Base-by-base conservation (phyloP, 2,329 filamentous ascomycete species). In the Emergomyces orientalis region DNA sequence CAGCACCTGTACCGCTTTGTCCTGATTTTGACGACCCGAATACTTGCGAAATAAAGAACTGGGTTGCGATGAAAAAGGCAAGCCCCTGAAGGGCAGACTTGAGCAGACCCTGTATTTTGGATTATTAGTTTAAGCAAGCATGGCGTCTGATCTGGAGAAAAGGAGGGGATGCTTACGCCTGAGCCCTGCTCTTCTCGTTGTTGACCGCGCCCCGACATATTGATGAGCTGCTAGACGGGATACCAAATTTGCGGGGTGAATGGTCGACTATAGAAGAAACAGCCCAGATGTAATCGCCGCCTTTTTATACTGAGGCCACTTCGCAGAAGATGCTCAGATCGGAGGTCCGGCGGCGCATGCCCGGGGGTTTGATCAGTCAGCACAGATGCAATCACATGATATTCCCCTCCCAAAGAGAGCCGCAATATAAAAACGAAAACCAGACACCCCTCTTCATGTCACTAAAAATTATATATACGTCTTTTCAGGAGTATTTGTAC, bases 51-150 rank as follows among this genome's bases (percentile, higher is more conserved):
- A 85, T 79, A 47, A 79, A 78, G 67, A 82, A 83, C 69, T 87
- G 85, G 57, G 81, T 77, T 62, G 83, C 75, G 66, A 86, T 71
- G 73, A 87, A 87, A 66, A 87, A 80, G 69, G 77, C 82, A 55
- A 86, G 71, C 65, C 80, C 82, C 73, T 86, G 84, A 63, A 82
- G 69, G 62, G 78, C 72, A 34, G 79, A 70, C 66, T 75, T 75
- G 63, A 79, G 69, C 67, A 72, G 70, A 65, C 73, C 76, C 78
- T 80, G 68, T 58, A 67, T 39, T 55, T 62, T 49, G 43, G 34
- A 17, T 7, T 47, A 69, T 73, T 64, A 73, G 69, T 63, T 57
- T 63, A 61, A 25, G 25, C 62, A 45, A 52, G 59, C 47, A 59
- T 32, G 2, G 14, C 27, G 8, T 22, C 9, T 41, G 54, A 61